phyloP scores from a whole-genome alignment of 768 basidiomycete species.

The Boletellus ananas region DNA sequence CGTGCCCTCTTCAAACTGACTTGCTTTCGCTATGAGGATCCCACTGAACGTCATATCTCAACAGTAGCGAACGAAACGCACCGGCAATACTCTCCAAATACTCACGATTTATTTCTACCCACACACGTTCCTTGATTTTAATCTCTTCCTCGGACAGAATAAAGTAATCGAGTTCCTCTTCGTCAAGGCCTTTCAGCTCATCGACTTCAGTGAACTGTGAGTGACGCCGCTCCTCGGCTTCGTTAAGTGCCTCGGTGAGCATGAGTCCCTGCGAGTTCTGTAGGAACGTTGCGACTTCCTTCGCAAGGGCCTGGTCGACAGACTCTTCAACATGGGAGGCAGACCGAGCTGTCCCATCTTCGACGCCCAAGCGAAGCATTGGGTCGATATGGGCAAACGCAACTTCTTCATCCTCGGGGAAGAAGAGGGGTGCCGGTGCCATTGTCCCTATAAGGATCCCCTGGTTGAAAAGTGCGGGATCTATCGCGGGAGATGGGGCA shows the following conservation, averaged over 20 bases:
- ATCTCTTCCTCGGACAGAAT: slow-evolving; percentile 77
- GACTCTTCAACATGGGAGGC: slow-evolving; percentile 52
- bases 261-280: slow-evolving; percentile 56
- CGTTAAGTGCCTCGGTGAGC: slow-evolving; percentile 59
- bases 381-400: slow-evolving; percentile 54
- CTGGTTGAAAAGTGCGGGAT: slow-evolving; percentile 57
- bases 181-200: slow-evolving; percentile 77
- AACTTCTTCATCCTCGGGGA: slow-evolving; percentile 42
- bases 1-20: slow-evolving; percentile 42
- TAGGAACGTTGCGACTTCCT: slow-evolving; percentile 69
- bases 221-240: slow-evolving; percentile 60
- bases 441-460: slow-evolving; percentile 64
- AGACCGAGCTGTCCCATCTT: slow-evolving; percentile 12
- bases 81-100: slow-evolving; percentile 87
- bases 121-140: slow-evolving; percentile 82
- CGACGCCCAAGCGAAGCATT: slow-evolving; percentile 36
- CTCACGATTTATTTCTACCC: slow-evolving; percentile 91
- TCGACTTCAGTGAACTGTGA: slow-evolving; percentile 48
- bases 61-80: slow-evolving; percentile 9
- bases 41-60: slow-evolving; percentile 41
- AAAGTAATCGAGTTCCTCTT: slow-evolving; percentile 83
- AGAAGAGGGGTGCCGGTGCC: slow-evolving; percentile 36
- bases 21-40: slow-evolving; percentile 62
- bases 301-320: slow-evolving; percentile 57
- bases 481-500: slow-evolving; percentile 36